A percentile compares a stretch with the other conserved stretches of the same genome.
Evolutionary conservation across 306 rosid species (phyloP).

Genomic region (Prunus salicina): DNA sequence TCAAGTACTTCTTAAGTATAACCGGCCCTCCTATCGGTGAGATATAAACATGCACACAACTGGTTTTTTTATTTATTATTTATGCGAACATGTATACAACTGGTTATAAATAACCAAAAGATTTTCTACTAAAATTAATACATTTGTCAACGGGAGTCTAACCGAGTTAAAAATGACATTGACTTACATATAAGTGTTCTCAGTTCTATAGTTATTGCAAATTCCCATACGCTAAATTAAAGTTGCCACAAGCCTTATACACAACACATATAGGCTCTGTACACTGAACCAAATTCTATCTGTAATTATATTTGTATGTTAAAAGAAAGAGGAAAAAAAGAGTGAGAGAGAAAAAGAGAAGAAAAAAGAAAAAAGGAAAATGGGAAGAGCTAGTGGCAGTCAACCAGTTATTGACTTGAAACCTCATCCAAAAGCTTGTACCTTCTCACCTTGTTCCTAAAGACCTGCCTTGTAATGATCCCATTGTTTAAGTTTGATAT

Average conservation of each 20-base stretch:
- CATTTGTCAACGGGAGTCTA: no score
- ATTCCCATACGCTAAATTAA: no score
- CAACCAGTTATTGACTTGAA: conserved; percentile 50
- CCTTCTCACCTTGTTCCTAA: conserved; percentile 90
- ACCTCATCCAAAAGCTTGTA: conserved; percentile 96
- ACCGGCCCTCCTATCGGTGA: no score
- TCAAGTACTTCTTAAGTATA: no score
- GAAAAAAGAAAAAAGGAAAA: not conserved
- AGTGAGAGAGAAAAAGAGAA: not conserved
- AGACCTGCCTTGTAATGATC: conserved; percentile 45
- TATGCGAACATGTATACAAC: no score
- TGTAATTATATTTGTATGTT: not conserved
- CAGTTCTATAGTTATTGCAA: no score
- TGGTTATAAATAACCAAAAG: no score
- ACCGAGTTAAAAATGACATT: no score
- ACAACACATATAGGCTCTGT: not conserved
- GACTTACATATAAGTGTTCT: no score
- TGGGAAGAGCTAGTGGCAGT: not conserved
- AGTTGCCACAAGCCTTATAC: not conserved
- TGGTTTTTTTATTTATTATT: no score
- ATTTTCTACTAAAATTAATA: no score
- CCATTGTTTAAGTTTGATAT: conserved; percentile 32
- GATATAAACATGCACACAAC: no score
- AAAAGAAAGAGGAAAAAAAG: not conserved
- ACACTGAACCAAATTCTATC: conserved; percentile 7